Base-by-base conservation (phyloP, 306 rosid species). In the Parietaria judaica region DNA sequence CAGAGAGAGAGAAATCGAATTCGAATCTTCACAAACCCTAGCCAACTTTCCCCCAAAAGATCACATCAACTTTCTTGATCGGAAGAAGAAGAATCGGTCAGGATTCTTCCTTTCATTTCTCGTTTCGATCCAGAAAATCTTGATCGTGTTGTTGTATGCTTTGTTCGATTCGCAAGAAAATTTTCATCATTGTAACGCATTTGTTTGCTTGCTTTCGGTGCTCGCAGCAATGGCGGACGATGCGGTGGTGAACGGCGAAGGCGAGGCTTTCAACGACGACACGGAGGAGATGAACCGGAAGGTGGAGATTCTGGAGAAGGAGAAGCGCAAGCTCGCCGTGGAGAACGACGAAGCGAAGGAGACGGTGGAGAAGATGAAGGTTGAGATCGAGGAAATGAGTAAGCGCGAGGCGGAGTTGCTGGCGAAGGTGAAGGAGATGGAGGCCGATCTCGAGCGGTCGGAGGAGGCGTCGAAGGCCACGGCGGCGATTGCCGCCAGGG, bases 211-310 rank as follows among this genome's bases (percentile, higher is more conserved):
- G 66, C 3, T 65, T 58, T 38, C 13, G 5, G 14, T 49, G 53
- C 13, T n/a, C 44, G 39, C 7, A 66, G 49, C 49, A 10, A 92
- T 92, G 98, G 88, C 89, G 15, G 95, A 88, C 1, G 78, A 71
- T 44, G 71, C 39, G 60, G 62, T 66, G 59, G 48, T 60, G 13
- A 74, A 88, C 71, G 96, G 88, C 36, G 72, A 11, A 14, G 75
- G 74, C 5, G 79, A 62, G 62, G 70, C 64, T 15, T 82, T 75
- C 61, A 72, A 66, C 61, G 84, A 78, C 66, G 79, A 76, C 78
- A 68, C 72, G 60, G 82, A 61, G 63, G 85, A 70, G 62, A 60
- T 74, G 54, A 67, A 48, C 54, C 61, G 51, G 70, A 86, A 79
- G 81, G 75, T 86, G 44, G 78, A 76, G 64, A 66, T 12, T 13